Base-by-base conservation (phyloP, 305 asterid species). In the Fraxinus velutina region DNA sequence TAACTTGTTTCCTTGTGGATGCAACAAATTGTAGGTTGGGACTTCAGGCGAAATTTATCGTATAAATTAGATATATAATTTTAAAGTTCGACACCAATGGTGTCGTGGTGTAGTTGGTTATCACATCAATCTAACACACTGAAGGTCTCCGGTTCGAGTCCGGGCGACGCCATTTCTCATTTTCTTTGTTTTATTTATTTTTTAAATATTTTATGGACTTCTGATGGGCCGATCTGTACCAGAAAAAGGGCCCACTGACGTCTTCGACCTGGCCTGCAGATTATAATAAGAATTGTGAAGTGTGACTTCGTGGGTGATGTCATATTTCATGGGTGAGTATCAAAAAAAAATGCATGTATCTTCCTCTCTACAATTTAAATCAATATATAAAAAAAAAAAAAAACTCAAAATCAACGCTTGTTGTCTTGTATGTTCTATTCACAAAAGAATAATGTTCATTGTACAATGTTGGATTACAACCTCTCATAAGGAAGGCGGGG, bases 31-130 rank as follows among this genome's bases (percentile, higher is more conserved):
- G 13, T 1, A 8, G 47, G 44, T 7, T 37, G 44, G 12, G 12
- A 7, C 0, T 1, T 3, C 6, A 4, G 1, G 42, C 1, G 44
- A 10, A 37, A 6, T 8, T 37, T 7, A 37, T 37, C 10, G 44
- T 37, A 0, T 37, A 37, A 1, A 0, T 6, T 37, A 7, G 10
- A 6, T 37, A 37, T 37, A 37, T 37, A 37, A 27, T 27, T 27
- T 27, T 27, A 27, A 27, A 27, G 30, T 27, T 27, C 1, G 30
- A 5, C 0, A 8, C 39, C 39, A 27, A 34, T 34, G 90, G 88
- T 88, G 81, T 84, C 89, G 91, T 88, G 89, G 91, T 86, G 89
- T 88, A 88, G 91, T 88, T 86, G 91, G 91, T 88, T 89, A 88
- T 85, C 89, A 85, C 88, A 90, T 88, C 89, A 88, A 89, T 88